Evolutionary conservation across 768 basidiomycete species (phyloP), one percentile per base, ranked within the genome.

Genomic region (Leccinum variicolor): DNA sequence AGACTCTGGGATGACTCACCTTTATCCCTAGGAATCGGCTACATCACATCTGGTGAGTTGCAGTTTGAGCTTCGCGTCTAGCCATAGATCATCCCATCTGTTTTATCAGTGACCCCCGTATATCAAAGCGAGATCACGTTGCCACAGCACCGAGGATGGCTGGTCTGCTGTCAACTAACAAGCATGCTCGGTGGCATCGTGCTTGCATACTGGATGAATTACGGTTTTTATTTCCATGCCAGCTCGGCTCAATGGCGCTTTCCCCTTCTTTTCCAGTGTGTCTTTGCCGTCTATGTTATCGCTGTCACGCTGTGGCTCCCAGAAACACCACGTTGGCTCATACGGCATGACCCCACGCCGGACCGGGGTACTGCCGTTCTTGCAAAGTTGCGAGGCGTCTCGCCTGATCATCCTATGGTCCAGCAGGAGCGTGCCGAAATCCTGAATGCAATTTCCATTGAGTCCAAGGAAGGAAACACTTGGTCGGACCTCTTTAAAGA

Each of bases 131-230:
- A 61, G 49, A 61, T 61, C 46, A 29, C 52, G 4, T 31, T 60
- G 17, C 59, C 59, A 10, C 52, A 61, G 43, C 59, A 61, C 36
- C 59, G 59, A 21, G 59, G 58, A 39, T 61, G 59, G 59, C 41
- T 61, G 9, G 52, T 61, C 17, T 60, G 59, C 53, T 61, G 59
- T 21, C 59, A 61, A 23, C 21, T 60, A n/a, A 54, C 58, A 25
- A 59, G 59, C 34, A 60, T 61, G 58, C 59, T 61, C n/a, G 52
- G 58, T 10, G 59, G 57, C 15, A 31, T 61, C 21, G 17, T 61
- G 49, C 58, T 61, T 41, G 59, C 53, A 25, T 61, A 61, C 45
- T 61, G 59, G 59, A 61, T 60, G 17, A 61, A 61, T 49, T 61
- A 61, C 13, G 59, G 59, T 3, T 54, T 61, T 25, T 61, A 54